phyloP scores from a whole-genome alignment of 148 eudicot genomes.

The Spergularia bocconei region DNA sequence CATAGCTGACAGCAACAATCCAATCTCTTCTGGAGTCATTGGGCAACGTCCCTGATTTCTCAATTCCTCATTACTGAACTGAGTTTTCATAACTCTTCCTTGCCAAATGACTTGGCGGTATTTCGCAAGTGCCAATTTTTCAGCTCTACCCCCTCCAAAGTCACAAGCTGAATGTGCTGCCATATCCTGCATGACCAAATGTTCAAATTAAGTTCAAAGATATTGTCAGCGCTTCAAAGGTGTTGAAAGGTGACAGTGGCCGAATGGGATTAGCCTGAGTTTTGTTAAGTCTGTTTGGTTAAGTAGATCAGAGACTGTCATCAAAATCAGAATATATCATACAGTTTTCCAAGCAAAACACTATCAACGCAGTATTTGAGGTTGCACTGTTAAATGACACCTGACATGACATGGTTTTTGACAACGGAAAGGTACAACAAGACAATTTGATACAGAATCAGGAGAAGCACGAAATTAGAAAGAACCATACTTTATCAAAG shows the following conservation, averaged over 20 bases:
- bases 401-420: neutral
- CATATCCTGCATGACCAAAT: slow-evolving; percentile 67
- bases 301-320: neutral
- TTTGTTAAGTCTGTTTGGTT: neutral
- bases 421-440: neutral
- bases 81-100: slow-evolving; percentile 89
- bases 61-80: slow-evolving; percentile 82
- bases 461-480: slow-evolving; percentile 11
- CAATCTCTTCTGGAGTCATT: slow-evolving; percentile 96
- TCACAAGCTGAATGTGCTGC: slow-evolving; percentile 99
- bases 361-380: neutral
- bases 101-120: slow-evolving; percentile 94
- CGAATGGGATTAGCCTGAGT: neutral
- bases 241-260: neutral
- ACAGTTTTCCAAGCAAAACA: neutral
- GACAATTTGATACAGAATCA: neutral
- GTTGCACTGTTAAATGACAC: neutral
- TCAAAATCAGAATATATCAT: neutral
- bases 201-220: neutral
- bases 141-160: slow-evolving; percentile 97
- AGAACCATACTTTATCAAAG: slow-evolving; percentile 72
- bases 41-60: slow-evolving; percentile 97
- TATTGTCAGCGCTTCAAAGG: neutral
- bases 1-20: slow-evolving; percentile 75
- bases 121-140: slow-evolving; percentile 89